A percentile compares a stretch with the other conserved stretches of the same genome.
phyloP scores from a whole-genome alignment of 2,329 filamentous ascomycete genomes.

The Ophiostoma himal-ulmi region DNA sequence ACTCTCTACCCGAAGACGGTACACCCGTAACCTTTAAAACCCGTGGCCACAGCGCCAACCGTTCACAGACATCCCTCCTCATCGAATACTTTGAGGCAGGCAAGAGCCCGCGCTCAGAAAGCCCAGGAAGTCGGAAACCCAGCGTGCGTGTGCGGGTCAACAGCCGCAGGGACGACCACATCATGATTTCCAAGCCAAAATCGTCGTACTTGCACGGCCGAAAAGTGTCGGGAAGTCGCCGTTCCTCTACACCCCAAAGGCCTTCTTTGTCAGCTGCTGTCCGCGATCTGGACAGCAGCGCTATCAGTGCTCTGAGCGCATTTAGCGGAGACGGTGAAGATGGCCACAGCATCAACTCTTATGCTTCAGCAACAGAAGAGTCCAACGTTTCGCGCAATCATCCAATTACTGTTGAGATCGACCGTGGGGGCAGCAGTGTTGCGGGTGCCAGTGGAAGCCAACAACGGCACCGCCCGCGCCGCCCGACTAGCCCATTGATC shows the following conservation, averaged over 20 bases:
- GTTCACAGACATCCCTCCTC: slow-evolving; percentile 81
- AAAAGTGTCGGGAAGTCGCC: slow-evolving; percentile 54
- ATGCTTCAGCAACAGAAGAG: slow-evolving; percentile 72
- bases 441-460: slow-evolving; percentile 23
- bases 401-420: slow-evolving; percentile 85
- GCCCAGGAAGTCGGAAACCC: slow-evolving; percentile 62
- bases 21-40: slow-evolving; percentile 90
- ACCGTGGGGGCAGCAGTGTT: slow-evolving; percentile 42
- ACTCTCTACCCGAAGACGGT: slow-evolving; percentile 78
- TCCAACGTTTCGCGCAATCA: slow-evolving; percentile 71
- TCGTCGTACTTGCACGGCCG: slow-evolving; percentile 46
- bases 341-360: slow-evolving; percentile 63
- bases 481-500: slow-evolving; percentile 61
- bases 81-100: slow-evolving; percentile 93
- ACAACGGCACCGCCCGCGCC: slow-evolving; percentile 46
- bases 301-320: slow-evolving; percentile 29
- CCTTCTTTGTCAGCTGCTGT: slow-evolving; percentile 17
- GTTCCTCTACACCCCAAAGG: slow-evolving; percentile 42
- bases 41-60: slow-evolving; percentile 51
- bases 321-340: slow-evolving; percentile 47
- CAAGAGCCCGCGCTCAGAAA: slow-evolving; percentile 49
- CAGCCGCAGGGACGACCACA: slow-evolving; percentile 63
- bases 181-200: slow-evolving; percentile 79
- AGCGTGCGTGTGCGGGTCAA: slow-evolving; percentile 77
- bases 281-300: slow-evolving; percentile 33